phyloP scores from a whole-genome alignment of 2,329 filamentous ascomycete genomes.

The Thielaviopsis punctulata region DNA sequence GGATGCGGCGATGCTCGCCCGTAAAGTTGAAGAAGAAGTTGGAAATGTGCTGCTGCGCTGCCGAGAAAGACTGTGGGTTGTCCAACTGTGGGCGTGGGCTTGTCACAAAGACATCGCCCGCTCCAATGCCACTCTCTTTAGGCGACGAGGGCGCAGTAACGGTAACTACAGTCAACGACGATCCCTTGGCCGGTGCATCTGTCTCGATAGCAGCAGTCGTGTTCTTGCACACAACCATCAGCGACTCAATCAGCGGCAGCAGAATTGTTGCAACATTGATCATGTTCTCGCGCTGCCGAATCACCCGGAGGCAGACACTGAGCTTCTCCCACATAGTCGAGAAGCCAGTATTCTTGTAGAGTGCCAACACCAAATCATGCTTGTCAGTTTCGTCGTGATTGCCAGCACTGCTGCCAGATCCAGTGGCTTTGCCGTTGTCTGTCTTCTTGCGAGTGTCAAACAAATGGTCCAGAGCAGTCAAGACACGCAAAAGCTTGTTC shows the following conservation, averaged over 20 bases:
- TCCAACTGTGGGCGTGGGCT: constrained; percentile 21
- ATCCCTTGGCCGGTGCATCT: background rate
- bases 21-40: constrained; percentile 94
- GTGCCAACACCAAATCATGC: constrained; percentile 66
- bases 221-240: constrained; percentile 99
- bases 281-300: constrained; percentile 85
- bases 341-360: constrained; percentile 86
- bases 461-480: constrained; percentile 88
- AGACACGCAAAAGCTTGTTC: constrained; percentile 78
- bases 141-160: background rate
- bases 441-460: constrained; percentile 65
- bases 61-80: constrained; percentile 30
- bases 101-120: constrained; percentile 16
- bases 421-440: constrained; percentile 27
- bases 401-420: constrained; percentile 36
- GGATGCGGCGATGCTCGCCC: constrained; percentile 89
- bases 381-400: constrained; percentile 63
- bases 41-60: constrained; percentile 61
- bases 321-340: constrained; percentile 82
- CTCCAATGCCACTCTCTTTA: background rate
- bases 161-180: background rate
- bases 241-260: constrained; percentile 78
- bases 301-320: constrained; percentile 72
- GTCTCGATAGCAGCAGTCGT: constrained; percentile 57
- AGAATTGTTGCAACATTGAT: constrained; percentile 94